A percentile compares a stretch with the other conserved stretches of the same genome.
phyloP scores from a whole-genome alignment of 306 rosid genomes.

The Vigna nakashimae region DNA sequence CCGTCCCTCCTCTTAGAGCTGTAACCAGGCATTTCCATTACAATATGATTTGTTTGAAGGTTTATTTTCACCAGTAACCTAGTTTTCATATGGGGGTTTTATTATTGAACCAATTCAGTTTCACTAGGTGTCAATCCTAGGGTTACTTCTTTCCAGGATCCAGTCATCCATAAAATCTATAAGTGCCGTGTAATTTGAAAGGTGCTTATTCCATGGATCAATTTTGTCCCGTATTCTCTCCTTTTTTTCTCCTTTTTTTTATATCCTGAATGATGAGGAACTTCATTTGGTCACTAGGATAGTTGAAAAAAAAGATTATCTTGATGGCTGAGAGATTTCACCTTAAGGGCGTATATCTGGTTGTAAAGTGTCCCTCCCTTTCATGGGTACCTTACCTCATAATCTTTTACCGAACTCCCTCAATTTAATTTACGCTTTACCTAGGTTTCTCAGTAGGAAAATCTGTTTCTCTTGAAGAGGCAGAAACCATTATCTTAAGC shows the following conservation, averaged over 20 bases:
- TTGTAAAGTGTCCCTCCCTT: background rate
- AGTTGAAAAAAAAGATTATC: background rate
- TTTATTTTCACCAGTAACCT: background rate
- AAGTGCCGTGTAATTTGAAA: background rate
- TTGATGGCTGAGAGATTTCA: background rate
- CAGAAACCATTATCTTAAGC: background rate
- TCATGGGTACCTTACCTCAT: background rate
- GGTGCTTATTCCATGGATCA: background rate
- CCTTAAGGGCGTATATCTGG: background rate
- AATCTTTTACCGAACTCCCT: background rate
- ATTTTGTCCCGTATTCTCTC: background rate
- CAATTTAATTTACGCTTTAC: background rate
- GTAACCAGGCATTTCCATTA: background rate
- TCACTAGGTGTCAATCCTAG: background rate
- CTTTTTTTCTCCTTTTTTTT: background rate
- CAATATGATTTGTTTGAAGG: background rate
- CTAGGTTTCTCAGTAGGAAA: background rate
- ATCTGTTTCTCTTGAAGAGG: background rate
- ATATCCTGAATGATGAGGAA: background rate
- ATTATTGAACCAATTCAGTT: background rate
- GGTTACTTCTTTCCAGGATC: background rate
- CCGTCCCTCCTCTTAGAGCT: background rate
- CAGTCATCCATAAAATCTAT: background rate
- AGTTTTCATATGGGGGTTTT: background rate
- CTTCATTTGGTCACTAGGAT: background rate